A percentile compares a stretch with the other conserved stretches of the same genome.
phyloP scores from a whole-genome alignment of 2,329 filamentous ascomycete genomes.

The Botrytis cinerea region DNA sequence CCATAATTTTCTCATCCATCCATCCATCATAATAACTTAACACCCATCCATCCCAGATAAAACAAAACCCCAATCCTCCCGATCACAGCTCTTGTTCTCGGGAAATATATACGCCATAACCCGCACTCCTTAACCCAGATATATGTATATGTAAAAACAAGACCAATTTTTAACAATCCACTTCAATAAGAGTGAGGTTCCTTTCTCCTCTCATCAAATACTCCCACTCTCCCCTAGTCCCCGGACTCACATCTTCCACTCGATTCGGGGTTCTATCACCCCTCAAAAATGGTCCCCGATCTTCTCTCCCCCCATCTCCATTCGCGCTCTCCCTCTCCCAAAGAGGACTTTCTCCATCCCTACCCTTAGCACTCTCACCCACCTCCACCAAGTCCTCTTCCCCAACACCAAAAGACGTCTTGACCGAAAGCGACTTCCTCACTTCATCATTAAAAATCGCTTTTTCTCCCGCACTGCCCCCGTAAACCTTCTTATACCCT shows the following conservation, averaged over 20 bases:
- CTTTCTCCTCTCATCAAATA: constrained; percentile 56
- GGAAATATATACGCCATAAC: constrained; percentile 21
- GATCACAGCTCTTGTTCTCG: constrained; percentile 42
- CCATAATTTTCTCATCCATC: neutral
- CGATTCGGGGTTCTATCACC: constrained; percentile 59
- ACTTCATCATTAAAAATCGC: constrained; percentile 48
- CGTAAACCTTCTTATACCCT: constrained; percentile 60
- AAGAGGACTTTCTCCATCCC: constrained; percentile 27
- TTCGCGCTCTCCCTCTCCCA: neutral
- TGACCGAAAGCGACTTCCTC: constrained; percentile 32
- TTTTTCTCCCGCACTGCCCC: constrained; percentile 49
- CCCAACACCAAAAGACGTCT: constrained; percentile 27
- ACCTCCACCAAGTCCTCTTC: constrained; percentile 27
- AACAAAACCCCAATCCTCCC: constrained; percentile 8
- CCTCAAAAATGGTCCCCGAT: constrained; percentile 40
- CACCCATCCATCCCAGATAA: neutral
- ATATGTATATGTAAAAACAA: neutral
- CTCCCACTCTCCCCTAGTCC: constrained; percentile 64
- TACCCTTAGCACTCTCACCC: constrained; percentile 35
- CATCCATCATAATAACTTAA: neutral
- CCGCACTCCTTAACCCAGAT: neutral
- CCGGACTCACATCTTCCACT: constrained; percentile 63
- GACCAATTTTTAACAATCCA: constrained; percentile 48
- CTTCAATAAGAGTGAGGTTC: constrained; percentile 49
- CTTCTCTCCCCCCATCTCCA: constrained; percentile 26